Evolutionary conservation across 768 basidiomycete genomes (phyloP).

Genomic region (Suillus hirtellus): DNA sequence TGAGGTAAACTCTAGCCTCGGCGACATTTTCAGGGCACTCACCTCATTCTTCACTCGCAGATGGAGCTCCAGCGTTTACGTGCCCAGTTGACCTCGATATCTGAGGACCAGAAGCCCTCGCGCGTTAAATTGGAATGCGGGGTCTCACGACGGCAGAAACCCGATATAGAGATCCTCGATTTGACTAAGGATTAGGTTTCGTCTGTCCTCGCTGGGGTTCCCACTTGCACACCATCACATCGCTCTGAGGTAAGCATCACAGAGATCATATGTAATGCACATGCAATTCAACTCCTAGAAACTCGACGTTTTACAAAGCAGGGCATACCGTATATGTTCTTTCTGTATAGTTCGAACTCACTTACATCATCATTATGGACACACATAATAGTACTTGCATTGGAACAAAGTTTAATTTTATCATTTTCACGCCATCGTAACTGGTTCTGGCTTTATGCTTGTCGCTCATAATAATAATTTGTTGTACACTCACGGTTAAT

Average conservation of each 20-base stretch:
- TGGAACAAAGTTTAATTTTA: neutral
- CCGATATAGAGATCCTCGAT: neutral
- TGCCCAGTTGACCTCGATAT: neutral
- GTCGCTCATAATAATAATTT: neutral
- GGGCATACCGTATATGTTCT: neutral
- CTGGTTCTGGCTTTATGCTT: neutral
- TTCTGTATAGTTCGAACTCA: neutral
- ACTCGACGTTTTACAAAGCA: neutral
- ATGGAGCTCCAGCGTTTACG: constrained; percentile 24
- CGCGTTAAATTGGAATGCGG: constrained; percentile 16
- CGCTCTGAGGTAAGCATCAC: neutral
- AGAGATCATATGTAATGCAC: neutral
- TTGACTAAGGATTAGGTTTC: neutral
- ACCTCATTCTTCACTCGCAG: constrained; percentile 3
- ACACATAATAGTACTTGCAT: neutral
- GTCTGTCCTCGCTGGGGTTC: neutral
- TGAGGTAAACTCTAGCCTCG: neutral
- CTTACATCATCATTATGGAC: neutral
- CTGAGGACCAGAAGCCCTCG: constrained; percentile 20
- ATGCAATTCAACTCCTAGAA: neutral
- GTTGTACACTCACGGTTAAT: neutral
- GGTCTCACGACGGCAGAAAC: neutral
- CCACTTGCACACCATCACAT: neutral
- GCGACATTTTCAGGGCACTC: neutral
- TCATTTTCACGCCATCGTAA: neutral